Conservation (phyloP, 208 protist species). For the Trypanosoma vivax region DNA sequence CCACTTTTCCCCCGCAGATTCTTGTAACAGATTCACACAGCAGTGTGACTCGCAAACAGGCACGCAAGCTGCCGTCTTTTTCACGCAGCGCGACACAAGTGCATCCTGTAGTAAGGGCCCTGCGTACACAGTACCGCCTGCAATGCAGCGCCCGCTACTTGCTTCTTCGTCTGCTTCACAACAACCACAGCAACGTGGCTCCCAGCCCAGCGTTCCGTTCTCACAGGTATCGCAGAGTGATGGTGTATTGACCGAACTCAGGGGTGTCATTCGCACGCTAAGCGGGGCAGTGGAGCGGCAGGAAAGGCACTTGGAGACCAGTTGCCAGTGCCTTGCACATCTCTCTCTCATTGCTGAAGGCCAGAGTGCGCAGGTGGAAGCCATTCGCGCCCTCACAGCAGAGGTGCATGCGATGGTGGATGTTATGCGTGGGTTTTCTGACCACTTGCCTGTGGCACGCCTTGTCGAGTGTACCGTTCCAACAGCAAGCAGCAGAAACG, state of each 20-base stretch:
- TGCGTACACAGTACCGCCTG: too few relatives aligned
- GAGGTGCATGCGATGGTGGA: conserved; percentile 8
- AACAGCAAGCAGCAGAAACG: too few relatives aligned
- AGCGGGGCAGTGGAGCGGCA: background rate
- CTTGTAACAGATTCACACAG: too few relatives aligned
- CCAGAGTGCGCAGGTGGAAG: conserved; percentile 12
- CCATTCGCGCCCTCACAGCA: conserved; percentile 1
- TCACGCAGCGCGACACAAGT: background rate
- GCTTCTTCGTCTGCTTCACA: background rate
- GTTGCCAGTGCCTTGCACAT: conserved; percentile 6
- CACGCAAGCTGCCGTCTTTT: background rate
- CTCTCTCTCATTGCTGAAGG: conserved; percentile 7
- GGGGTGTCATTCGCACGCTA: background rate
- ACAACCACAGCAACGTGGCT: background rate
- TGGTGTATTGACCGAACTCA: too few relatives aligned
- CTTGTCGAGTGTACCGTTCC: too few relatives aligned
- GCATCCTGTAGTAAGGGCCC: too few relatives aligned
- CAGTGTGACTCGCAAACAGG: too few relatives aligned
- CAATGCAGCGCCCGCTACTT: too few relatives aligned
- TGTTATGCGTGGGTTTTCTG: background rate
- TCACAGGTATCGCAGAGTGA: conserved; percentile 5
- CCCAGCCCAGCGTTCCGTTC: background rate
- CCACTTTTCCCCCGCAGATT: background rate
- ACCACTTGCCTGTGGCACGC: too few relatives aligned
- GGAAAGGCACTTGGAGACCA: conserved; percentile 3